Evolutionary conservation across 306 rosid genomes (phyloP), one percentile per base, ranked within the genome.

Genomic region (Lablab purpureus): DNA sequence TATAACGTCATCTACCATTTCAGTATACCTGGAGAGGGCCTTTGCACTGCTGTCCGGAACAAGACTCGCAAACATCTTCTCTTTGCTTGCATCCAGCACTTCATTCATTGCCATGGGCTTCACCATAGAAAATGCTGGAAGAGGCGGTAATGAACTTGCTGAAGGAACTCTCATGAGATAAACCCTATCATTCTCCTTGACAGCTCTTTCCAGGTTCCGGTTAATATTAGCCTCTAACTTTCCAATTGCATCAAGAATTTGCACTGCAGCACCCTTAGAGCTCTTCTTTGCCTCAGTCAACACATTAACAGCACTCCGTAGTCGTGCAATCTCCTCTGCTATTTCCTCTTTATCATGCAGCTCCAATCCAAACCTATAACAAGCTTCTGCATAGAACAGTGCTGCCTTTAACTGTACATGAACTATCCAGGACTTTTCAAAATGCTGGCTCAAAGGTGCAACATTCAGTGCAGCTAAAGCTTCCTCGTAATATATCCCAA

Each of bases 101-200:
- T 95, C 99, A 75, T 28, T 89, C 99, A 95, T 95, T 5, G 85
- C 84, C 94, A 93, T 81, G 10, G 96, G 85, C 87, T 95, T 95
- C 84, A 95, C 99, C 97, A 95, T 71, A 83, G 99, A 86, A 86
- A 93, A 87, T 54, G 93, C 93, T 0, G 91, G 90, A 69, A 95
- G 92, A 7, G 99, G 92, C 7, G 91, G 84, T 36, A 95, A 83
- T 14, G 96, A 85, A 80, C 89, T 82, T 10, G 82, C 81, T 6
- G 92, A 81, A 83, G 99, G 99, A 87, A 95, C 92, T 87, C 98
- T 90, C 96, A 91, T 91, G 80, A 95, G 94, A 82, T 95, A 95
- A 85, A 95, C 98, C 81, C 99, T 87, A 66, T 95, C 99, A 56
- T 95, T 95, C 88, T 95, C 99, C 89, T 95, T 95, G 66, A 95